Evolutionary conservation across 2,329 filamentous ascomycete genomes (phyloP), one percentile per base, ranked within the genome.

Genomic region (Phyllosticta citrichinensis): DNA sequence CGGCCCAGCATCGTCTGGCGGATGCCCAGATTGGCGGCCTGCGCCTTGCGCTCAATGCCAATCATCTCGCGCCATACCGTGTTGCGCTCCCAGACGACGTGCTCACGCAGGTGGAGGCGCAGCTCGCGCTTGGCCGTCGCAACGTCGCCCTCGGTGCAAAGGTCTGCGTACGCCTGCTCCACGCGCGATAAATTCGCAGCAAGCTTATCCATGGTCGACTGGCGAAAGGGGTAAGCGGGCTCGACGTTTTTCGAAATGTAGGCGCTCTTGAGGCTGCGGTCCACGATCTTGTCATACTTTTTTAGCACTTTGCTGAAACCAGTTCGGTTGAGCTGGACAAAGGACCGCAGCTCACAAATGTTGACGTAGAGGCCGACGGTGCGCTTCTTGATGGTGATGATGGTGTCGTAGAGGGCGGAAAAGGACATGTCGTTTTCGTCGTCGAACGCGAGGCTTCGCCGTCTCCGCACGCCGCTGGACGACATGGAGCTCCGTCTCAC

Each of bases 21-120:
- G 57, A 89, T 79, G 52, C 94, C 94, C 65, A 99, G 82, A 67
- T 93, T 94, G 9, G 93, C 93, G 9, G 94, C 95, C 75, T 97
- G 93, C 1, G 91, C 91, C 71, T 96, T 92, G 22, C 94, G 83
- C 77, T 99, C 95, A 67, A 99, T 93, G 58, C 93, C 94, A 71
- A 99, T 99, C 84, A 99, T 94, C 68, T 99, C 94, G 76, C 95
- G 82, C 94, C 94, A 99, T 19, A 99, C 94, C 0, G 94, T 99
- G 71, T 99, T 99, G 62, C 94, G 84, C 74, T 99, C 95, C 95
- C 94, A 99, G 0, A 97, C 93, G 20, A 99, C 92, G 73, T 99
- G 94, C 75, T 99, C 95, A 62, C 94, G 82, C 25, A 99, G 81
- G 70, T 99, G 92, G 30, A 96, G 84, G 59, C 94, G 84, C 62